Base-by-base conservation (phyloP, 805 yeast species). In the Nakazawaea holstii region DNA sequence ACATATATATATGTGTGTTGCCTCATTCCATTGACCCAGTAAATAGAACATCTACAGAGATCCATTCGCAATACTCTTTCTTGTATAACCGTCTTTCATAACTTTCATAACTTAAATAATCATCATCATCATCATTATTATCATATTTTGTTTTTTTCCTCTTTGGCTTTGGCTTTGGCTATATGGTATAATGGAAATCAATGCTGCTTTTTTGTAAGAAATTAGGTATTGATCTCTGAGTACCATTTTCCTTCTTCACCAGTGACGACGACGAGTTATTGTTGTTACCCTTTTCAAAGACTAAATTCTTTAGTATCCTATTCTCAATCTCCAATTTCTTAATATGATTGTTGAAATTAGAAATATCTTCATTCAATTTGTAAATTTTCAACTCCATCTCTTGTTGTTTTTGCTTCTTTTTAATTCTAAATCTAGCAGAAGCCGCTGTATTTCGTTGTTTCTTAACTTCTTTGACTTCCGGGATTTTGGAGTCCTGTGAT, bases 391-490 rank as follows among this genome's bases (percentile, higher is more conserved):
- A 65, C 53, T 78, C 82, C 81, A 82, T 74, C 56, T 79, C 79
- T 55, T 72, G 74, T 54, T 80, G 84, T 58, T 70, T 78, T 52
- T 73, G 56, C 59, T 80, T 80, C 70, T 80, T 80, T 63, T 81
- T 82, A 39, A 77, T 68, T 53, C 87, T 64, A 61, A 82, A 82
- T 45, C 85, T 64, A 0, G 87, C 87, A 39, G 80, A 73, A 0
- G 88, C 88, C 4, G 80, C 79, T 1, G 87, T 79, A 58, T 80
- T 80, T 52, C 84, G 67, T 49, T 76, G 67, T 52, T 81, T 69
- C 57, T 79, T 80, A 51, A 79, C 83, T 6, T 45, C 43, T 33
- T 55, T 55, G 5, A 33, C 48, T 7, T 33, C 51, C 11, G 37
- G 31, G 3, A 28, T 20, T 31, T 43, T 29, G 28, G 20, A 24